Evolutionary conservation across 495 filamentous ascomycete species (phyloP).

Genomic region (Penicillium antarcticum): DNA sequence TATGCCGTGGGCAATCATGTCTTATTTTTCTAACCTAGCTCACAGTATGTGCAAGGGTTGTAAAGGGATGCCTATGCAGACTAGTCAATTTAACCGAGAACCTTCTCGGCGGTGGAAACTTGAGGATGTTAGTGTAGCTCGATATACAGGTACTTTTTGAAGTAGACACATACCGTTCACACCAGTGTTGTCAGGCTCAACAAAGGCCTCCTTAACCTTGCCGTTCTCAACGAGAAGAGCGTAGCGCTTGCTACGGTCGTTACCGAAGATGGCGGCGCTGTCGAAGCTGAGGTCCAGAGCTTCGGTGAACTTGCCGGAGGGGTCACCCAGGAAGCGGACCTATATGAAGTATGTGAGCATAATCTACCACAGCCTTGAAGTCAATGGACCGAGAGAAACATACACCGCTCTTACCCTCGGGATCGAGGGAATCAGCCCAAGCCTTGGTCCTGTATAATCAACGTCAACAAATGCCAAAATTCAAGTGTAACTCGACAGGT

Average conservation of each 20-base stretch:
- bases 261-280: constrained; percentile 78
- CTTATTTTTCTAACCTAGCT: constrained; percentile 1
- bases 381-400: constrained; percentile 28
- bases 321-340: constrained; percentile 91
- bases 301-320: constrained; percentile 76
- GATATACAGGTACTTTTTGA: background rate
- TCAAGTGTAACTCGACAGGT: background rate
- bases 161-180: constrained; percentile 59
- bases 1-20: background rate
- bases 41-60: background rate
- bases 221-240: constrained; percentile 75
- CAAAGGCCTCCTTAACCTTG: constrained; percentile 68
- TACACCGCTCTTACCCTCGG: constrained; percentile 68
- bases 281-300: constrained; percentile 85
- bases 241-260: constrained; percentile 83
- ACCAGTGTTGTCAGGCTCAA: constrained; percentile 94
- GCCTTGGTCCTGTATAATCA: constrained; percentile 68
- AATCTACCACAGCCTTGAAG: background rate
- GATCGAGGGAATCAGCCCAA: constrained; percentile 74
- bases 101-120: constrained; percentile 72
- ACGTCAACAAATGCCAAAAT: background rate
- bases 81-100: constrained; percentile 50
- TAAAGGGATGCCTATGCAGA: background rate
- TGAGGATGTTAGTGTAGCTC: constrained; percentile 14
- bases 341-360: constrained; percentile 19